These are phyloP conservation scores for Phytophthora agathidicida DNA, from an alignment of 352 stramenopile genomes.

Conservation along the genomic window DNA sequence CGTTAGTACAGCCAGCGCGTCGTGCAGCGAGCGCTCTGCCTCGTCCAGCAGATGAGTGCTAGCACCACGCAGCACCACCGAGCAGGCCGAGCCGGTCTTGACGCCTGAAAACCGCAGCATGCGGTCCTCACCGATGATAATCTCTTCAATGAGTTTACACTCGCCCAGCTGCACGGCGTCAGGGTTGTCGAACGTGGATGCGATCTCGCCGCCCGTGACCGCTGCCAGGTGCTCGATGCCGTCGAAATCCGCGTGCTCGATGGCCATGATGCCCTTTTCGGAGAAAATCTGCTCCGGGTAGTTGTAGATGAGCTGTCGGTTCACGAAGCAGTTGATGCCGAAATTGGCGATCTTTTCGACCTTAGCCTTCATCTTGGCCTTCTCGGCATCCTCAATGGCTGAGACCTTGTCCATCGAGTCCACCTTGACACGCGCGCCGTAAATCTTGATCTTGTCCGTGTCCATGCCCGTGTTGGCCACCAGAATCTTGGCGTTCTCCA, in stretches of 20 bases:
- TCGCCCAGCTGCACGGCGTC: slow-evolving; percentile 96
- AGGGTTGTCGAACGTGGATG: slow-evolving; percentile 98
- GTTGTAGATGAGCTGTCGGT: slow-evolving; percentile 99
- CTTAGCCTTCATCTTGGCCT: slow-evolving; percentile 99
- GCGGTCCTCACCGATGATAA: slow-evolving; percentile 99
- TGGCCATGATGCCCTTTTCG: slow-evolving; percentile 98
- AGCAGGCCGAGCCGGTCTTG: slow-evolving; percentile 95
- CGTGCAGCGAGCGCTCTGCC: slow-evolving; percentile 98
- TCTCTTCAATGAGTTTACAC: slow-evolving; percentile 98
- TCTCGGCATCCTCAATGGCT: slow-evolving; percentile 99
- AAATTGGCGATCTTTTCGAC: slow-evolving; percentile 98
- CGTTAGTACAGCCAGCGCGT: slow-evolving; percentile 97
- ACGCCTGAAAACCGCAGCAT: slow-evolving; percentile 98
- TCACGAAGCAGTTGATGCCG: slow-evolving; percentile 99
- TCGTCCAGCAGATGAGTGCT: slow-evolving; percentile 98
- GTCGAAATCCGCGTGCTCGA: slow-evolving; percentile 99
- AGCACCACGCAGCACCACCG: slow-evolving; percentile 94
- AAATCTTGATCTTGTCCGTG: slow-evolving; percentile 99
- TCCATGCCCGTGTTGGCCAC: slow-evolving; percentile 99
- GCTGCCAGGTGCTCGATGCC: slow-evolving; percentile 98
- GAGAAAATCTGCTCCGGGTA: slow-evolving; percentile 99
- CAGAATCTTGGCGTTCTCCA: slow-evolving; percentile 99
- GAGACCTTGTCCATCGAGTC: slow-evolving; percentile 99
- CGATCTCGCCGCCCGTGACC: slow-evolving; percentile 96
- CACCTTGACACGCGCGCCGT: slow-evolving; percentile 97